Base-by-base conservation (phyloP, 2,329 filamentous ascomycete genomes). In the Penicillium sp. region DNA sequence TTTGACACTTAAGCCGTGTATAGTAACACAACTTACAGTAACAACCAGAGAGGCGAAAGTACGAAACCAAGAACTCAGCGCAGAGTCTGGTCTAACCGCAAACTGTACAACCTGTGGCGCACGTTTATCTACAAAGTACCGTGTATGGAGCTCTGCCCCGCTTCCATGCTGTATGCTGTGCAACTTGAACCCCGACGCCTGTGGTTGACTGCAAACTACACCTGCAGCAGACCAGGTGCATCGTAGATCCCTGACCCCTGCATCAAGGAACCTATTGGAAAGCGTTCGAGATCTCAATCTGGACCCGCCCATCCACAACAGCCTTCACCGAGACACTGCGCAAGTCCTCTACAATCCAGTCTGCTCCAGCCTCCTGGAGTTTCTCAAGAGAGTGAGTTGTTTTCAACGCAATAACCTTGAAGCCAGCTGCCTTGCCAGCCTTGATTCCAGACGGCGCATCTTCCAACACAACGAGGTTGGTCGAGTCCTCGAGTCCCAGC, bases 401-500 rank as follows among this genome's bases (percentile, higher is more conserved):
- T 54, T 90, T 85, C 53, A 97, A 78, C n/a, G 87, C 93, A 46
- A 96, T 77, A 13, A 96, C 93, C 70, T 84, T 87, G 78, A 90
- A 96, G 2, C 91, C 92, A 10, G 93, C 93, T 1, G 85, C 90
- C 76, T 93, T 96, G 49, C 92, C 93, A 27, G 92, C 87, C 62
- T 78, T 82, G 69, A 96, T 90, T 5, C 93, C 93, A 8, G 91
- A 90, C 5, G 93, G 92, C 55, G 90, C 90, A 77, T 97, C 93
- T 77, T 97, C 93, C 37, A 96, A 78, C 49, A 97, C 93, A 54
- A 96, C 79, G 44, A 93, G 75, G 53, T 76, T 81, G 27, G 77
- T 74, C 33, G 78, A 79, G 21, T 80, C 71, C 22, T 71, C 69
- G 27, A 81, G 64, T 1, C 80, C 81, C 16, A 93, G 81, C 60